Percentiles rank a stretch among this genome's conserved stretches.
Conservation (phyloP, 192 early-diverging fungal genomes). For the Coemansia sp. region DNA sequence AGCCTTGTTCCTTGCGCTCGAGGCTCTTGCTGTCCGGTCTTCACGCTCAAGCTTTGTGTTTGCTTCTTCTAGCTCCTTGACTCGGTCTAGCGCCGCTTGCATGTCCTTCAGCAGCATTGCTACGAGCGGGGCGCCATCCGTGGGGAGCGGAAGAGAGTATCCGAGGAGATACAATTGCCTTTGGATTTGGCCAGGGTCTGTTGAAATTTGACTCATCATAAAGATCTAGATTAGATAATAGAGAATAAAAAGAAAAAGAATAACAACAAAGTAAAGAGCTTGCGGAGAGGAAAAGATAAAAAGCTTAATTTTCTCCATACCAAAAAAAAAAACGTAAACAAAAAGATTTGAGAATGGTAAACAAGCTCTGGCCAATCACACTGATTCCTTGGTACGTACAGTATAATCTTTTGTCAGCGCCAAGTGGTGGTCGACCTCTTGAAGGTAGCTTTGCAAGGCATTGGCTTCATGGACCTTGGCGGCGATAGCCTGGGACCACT, state of each 20-base stretch:
- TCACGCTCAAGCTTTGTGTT: slow-evolving; percentile 34
- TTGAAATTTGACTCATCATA: slow-evolving; percentile 27
- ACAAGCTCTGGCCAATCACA: not conserved
- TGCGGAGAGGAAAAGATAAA: not conserved
- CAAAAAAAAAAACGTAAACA: not conserved
- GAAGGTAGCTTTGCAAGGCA: slow-evolving; percentile 17
- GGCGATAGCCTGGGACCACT: slow-evolving; percentile 22
- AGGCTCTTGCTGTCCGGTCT: slow-evolving; percentile 32
- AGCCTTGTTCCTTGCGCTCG: slow-evolving; percentile 12
- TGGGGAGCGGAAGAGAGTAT: slow-evolving; percentile 43
- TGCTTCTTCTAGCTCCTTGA: slow-evolving; percentile 42
- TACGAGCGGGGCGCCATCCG: slow-evolving; percentile 28
- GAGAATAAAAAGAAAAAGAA: not conserved
- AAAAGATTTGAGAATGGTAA: slow-evolving; percentile 8
- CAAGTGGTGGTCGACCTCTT: slow-evolving; percentile 37
- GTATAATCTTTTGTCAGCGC: slow-evolving; percentile 42
- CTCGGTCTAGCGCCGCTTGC: slow-evolving; percentile 45
- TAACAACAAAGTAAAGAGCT: too few relatives aligned
- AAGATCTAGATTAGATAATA: not conserved
- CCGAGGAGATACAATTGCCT: slow-evolving; percentile 52
- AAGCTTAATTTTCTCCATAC: not conserved
- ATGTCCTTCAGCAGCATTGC: slow-evolving; percentile 43
- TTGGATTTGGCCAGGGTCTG: slow-evolving; percentile 35
- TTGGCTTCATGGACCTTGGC: slow-evolving; percentile 18
- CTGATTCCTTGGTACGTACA: not conserved